Conservation (phyloP, 768 basidiomycete species). For the Leccinum aurantiacum region DNA sequence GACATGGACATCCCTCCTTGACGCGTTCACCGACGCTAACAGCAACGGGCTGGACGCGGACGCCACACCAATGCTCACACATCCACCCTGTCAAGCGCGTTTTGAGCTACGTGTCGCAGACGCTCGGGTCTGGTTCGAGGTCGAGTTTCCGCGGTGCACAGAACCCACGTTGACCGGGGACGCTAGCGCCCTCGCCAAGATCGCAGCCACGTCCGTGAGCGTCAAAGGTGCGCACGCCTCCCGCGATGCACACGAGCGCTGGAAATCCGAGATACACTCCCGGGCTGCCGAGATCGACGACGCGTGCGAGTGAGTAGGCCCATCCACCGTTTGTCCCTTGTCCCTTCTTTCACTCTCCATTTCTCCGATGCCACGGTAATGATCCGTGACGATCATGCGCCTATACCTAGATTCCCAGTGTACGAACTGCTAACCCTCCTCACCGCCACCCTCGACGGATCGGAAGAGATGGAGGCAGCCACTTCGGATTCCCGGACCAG, state of each 20-base stretch:
- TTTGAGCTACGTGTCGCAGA: constrained; percentile 37
- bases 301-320: constrained; percentile 26
- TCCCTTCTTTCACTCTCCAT: neutral
- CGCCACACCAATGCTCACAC: neutral
- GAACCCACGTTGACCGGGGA: neutral
- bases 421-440: constrained; percentile 60
- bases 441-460: constrained; percentile 56
- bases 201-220: constrained; percentile 24
- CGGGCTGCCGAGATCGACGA: constrained; percentile 36
- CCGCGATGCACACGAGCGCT: constrained; percentile 48
- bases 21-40: constrained; percentile 2
- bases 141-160: constrained; percentile 22
- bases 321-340: neutral
- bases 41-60: neutral
- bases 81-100: constrained; percentile 26
- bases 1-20: constrained; percentile 32
- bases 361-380: neutral
- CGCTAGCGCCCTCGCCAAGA: neutral
- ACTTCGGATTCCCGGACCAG: neutral
- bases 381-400: neutral
- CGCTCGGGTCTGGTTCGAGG: constrained; percentile 40
- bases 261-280: constrained; percentile 44
- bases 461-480: neutral
- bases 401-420: constrained; percentile 49
- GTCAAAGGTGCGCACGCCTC: constrained; percentile 50